Conservation (phyloP, 495 filamentous ascomycete species). For the Aspergillus saccharolyticus region DNA sequence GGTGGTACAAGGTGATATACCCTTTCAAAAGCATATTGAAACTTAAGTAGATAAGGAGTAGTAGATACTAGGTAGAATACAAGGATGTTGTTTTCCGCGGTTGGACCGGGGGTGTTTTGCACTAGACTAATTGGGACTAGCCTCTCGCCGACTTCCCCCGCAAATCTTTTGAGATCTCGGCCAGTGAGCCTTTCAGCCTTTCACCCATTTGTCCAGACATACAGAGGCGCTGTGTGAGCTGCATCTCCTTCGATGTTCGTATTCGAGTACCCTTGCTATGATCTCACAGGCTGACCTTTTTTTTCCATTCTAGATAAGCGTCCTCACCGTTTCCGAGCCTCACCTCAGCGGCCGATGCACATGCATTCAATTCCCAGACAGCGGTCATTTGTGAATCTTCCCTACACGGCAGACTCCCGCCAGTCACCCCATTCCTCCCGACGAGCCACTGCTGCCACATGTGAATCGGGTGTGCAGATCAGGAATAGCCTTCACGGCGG, state of each 20-base stretch:
- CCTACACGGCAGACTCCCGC: no score
- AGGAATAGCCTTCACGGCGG: slow-evolving; percentile 1
- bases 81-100: background rate
- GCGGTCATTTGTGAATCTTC: background rate
- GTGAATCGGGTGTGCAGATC: background rate
- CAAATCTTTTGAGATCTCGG: slow-evolving; percentile 3
- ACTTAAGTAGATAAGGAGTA: background rate
- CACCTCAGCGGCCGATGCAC: background rate
- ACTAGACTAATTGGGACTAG: background rate
- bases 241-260: background rate
- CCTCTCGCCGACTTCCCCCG: background rate
- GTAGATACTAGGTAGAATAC: no score
- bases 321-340: background rate
- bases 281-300: background rate
- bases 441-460: background rate
- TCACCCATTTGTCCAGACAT: background rate
- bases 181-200: background rate
- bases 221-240: background rate
- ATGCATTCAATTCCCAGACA: background rate
- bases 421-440: background rate
- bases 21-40: background rate
- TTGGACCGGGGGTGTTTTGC: background rate
- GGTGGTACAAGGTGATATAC: background rate
- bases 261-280: background rate
- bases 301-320: background rate